A percentile compares a stretch with the other conserved stretches of the same genome.
phyloP scores from a whole-genome alignment of 202 grass and related monocot species.

The Tripidium arundinaceum region DNA sequence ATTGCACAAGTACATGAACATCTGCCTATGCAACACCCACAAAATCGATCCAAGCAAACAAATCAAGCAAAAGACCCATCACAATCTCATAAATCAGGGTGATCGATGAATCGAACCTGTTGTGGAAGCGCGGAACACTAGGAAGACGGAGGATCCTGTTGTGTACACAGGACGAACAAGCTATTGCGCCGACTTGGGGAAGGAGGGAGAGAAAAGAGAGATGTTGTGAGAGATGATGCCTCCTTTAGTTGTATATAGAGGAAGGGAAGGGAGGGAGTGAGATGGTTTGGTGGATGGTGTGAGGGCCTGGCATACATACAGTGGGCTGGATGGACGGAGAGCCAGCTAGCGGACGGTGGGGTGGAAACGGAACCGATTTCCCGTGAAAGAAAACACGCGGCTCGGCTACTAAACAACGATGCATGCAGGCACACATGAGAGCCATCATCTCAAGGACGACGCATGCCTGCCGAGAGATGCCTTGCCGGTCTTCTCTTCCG shows the following conservation, averaged over 20 bases:
- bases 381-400: background rate
- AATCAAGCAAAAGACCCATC: background rate
- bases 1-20: background rate
- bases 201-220: background rate
- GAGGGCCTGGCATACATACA: background rate
- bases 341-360: background rate
- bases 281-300: background rate
- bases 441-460: background rate
- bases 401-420: background rate
- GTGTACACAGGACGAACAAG: background rate
- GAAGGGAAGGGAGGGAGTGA: background rate
- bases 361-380: background rate
- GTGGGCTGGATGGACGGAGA: background rate
- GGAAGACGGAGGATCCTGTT: background rate
- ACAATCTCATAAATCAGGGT: background rate
- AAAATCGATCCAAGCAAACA: background rate
- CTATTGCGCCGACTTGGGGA: background rate
- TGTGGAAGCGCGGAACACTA: background rate
- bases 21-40: too few species aligned
- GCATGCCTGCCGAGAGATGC: background rate
- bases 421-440: background rate
- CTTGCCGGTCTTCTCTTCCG: background rate
- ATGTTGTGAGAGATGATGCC: background rate
- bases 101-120: background rate
- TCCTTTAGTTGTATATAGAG: background rate